These are phyloP conservation scores for Cladosporium halotolerans DNA, from an alignment of 2,329 filamentous ascomycete genomes.

Conservation along the genomic window DNA sequence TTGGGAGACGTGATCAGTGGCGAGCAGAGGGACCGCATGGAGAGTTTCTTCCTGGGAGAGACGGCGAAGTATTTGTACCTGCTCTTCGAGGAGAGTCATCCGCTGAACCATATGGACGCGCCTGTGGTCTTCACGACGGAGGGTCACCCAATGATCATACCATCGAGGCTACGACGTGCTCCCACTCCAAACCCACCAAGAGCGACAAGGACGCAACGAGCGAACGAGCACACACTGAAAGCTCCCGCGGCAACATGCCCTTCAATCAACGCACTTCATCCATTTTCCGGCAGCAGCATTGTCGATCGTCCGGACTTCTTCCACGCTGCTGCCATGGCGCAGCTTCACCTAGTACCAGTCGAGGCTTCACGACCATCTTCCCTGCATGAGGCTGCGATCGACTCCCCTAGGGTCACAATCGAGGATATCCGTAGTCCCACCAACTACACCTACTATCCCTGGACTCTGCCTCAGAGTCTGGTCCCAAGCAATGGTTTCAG, in stretches of 20 bases:
- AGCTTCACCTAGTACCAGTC: constrained; percentile 66
- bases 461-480: constrained; percentile 75
- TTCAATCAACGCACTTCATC: constrained; percentile 50
- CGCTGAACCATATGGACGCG: constrained; percentile 77
- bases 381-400: constrained; percentile 47
- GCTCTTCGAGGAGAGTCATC: constrained; percentile 78
- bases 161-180: constrained; percentile 12
- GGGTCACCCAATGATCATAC: constrained; percentile 82
- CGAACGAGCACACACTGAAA: constrained; percentile 8
- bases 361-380: constrained; percentile 34
- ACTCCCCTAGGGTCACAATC: constrained; percentile 47
- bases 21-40: constrained; percentile 89
- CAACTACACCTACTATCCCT: constrained; percentile 84
- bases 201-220: constrained; percentile 2
- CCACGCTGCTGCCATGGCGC: constrained; percentile 78
- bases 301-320: constrained; percentile 77
- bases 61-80: constrained; percentile 94
- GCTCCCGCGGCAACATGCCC: constrained; percentile 52
- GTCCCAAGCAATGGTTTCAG: constrained; percentile 75
- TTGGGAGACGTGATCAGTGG: constrained; percentile 58
- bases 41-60: constrained; percentile 96
- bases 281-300: constrained; percentile 70
- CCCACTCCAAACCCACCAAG: background rate
- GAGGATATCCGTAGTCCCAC: constrained; percentile 54
- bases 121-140: constrained; percentile 94